phyloP scores from a whole-genome alignment of 345 rosid species.

The Trapa incisa region DNA sequence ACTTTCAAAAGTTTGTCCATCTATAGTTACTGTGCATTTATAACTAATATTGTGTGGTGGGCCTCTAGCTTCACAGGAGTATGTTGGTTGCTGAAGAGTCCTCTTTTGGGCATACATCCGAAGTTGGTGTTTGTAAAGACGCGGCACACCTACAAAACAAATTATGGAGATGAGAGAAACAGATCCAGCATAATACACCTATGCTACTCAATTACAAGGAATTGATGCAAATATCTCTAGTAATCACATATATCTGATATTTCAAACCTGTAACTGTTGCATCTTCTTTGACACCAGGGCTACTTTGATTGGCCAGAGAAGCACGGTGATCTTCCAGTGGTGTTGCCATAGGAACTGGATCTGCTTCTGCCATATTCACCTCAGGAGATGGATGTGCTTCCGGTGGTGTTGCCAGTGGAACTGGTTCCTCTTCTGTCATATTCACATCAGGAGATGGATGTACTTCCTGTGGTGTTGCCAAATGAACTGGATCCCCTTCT shows the following conservation, averaged over 20 bases:
- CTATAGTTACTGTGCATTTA: conserved; percentile 23
- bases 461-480: no score
- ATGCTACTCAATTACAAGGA: neutral
- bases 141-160: conserved; percentile 10
- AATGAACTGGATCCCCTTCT: neutral
- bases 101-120: conserved; percentile 28
- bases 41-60: conserved; percentile 28
- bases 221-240: neutral
- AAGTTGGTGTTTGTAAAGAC: conserved; percentile 19
- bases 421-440: no score
- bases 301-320: neutral
- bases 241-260: neutral
- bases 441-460: no score
- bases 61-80: conserved; percentile 22
- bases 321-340: neutral
- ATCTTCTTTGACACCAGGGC: neutral
- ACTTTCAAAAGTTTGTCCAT: conserved; percentile 21
- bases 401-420: no score
- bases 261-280: conserved; percentile 3
- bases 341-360: neutral
- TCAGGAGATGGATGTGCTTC: no score
- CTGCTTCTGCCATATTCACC: no score
- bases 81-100: conserved; percentile 17
- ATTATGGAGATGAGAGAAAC: neutral
- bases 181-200: neutral